Evolutionary conservation across 2,329 filamentous ascomycete species (phyloP), one percentile per base, ranked within the genome.

Genomic region (Westerdykella ornata): DNA sequence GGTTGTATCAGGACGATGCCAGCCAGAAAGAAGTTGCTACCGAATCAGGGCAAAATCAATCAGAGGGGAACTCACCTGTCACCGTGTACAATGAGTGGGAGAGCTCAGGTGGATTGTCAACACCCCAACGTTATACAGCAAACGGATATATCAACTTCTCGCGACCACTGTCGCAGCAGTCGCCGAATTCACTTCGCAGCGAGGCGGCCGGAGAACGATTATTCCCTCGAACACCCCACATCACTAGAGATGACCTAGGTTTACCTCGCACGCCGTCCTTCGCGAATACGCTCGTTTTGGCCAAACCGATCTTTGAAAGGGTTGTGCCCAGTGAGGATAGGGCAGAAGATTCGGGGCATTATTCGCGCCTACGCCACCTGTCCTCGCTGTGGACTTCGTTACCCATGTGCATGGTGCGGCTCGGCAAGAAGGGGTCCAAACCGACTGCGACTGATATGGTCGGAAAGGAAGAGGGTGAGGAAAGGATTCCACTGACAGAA

Each of bases 81-180:
- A 31, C 31, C n/a, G 47, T 51, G 16, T 52, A 52, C 14, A 52
- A 58, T 11, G 44, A 50, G 17, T 50, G 22, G 22, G 22, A 55
- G 60, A 54, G 42, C 59, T 62, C 34, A 58, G 57, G 2, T 61
- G 22, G 12, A 26, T 11, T 11, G 8, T 26, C 22, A 11, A 26
- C 58, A 20, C 28, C 32, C n/a, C 44, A 57, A 39, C 55, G 56
- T 2, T 40, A 56, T 11, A 46, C 53, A 33, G 45, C 52, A 5
- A 56, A 56, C 37, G 57, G 47, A 41, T 53, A 53, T 17, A 52
- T 55, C 8, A 57, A 56, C 36, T 52, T 49, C 28, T 54, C 57
- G 2, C 49, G 53, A 1, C 56, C 53, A 12, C 43, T 51, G 15
- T 55, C 57, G 6, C 45, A 39, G 14, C 42, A 41, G 29, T 41